Base-by-base conservation (phyloP, 352 stramenopile genomes). In the Pythium myriotylum region DNA sequence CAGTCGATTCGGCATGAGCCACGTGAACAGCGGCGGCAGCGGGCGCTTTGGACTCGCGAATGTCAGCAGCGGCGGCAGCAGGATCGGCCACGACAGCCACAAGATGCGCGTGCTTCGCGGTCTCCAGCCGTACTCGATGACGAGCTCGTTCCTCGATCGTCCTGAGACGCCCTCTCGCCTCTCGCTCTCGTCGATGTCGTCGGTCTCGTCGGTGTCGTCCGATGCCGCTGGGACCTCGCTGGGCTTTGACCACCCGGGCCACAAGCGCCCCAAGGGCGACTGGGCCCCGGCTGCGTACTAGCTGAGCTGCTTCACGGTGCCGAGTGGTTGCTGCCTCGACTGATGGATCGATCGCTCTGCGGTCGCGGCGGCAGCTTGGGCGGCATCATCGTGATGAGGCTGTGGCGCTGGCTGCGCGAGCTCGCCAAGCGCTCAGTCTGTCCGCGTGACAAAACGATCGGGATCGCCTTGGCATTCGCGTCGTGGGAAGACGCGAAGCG, bases 401-500 rank as follows among this genome's bases (percentile, higher is more conserved):
- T 41, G 13, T 49, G 62, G 1, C 48, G 53, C 33, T 59, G 50
- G 23, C 32, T 53, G 17, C 27, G 39, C 40, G 29, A n/a, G 19
- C 35, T 22, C 16, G 50, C 2, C 5, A 37, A 9, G 3, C 51
- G 43, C 42, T 66, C 58, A n/a, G 57, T 63, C 26, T 67, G 45
- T 22, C 58, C 58, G 5, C 64, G 50, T n/a, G 77, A 88, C 0
- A 90, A 50, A 16, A 74, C 60, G 45, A 89, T 87, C 5, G 79
- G 79, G 42, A 91, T 91, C 3, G 66, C 73, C 33, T 84, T 88
- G 26, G 74, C 79, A 35, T 81, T 84, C 12, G 68, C 71, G 54
- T 86, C 70, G 53, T 89, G 79, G 5, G 79, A 86, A 24, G 81
- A 78, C 5, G 79, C 82, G 35, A 91, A 91, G 6, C 73, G 80